Evolutionary conservation across 371 early-diverging fungal genomes (phyloP).

Genomic region (Basidiobolus meristosporus): DNA sequence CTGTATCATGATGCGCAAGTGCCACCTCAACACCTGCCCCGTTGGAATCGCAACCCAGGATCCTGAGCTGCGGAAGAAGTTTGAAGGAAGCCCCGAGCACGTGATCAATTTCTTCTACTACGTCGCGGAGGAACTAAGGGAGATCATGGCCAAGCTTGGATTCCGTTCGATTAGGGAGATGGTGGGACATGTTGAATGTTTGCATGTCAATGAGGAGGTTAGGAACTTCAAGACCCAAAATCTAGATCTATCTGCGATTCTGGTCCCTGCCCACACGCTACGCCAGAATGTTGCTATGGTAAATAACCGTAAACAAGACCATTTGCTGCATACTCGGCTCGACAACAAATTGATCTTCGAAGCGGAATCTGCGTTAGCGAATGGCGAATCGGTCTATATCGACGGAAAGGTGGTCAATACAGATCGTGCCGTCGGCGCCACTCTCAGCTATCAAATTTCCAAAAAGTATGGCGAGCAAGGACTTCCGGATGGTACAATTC

Average conservation of each 20-base stretch:
- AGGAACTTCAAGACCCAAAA: constrained; percentile 68
- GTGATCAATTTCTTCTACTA: constrained; percentile 95
- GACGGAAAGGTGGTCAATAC: constrained; percentile 68
- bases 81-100: constrained; percentile 83
- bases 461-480: constrained; percentile 61
- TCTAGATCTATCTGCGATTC: constrained; percentile 67
- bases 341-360: constrained; percentile 70
- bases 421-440: constrained; percentile 85
- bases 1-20: constrained; percentile 89
- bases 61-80: constrained; percentile 79
- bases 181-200: constrained; percentile 79
- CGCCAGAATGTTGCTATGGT: constrained; percentile 73
- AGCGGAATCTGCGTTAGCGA: constrained; percentile 44
- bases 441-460: constrained; percentile 77
- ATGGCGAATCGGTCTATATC: constrained; percentile 34
- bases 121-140: constrained; percentile 82
- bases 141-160: constrained; percentile 84
- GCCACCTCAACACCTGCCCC: constrained; percentile 87
- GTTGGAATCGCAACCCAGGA: constrained; percentile 97
- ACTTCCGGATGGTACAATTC: constrained; percentile 69
- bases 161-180: constrained; percentile 83
- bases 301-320: constrained; percentile 67
- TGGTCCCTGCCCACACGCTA: constrained; percentile 71
- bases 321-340: constrained; percentile 60
- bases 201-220: constrained; percentile 47